phyloP scores from a whole-genome alignment of 2,329 filamentous ascomycete genomes.

The Aspergillus pseudoglaucus region DNA sequence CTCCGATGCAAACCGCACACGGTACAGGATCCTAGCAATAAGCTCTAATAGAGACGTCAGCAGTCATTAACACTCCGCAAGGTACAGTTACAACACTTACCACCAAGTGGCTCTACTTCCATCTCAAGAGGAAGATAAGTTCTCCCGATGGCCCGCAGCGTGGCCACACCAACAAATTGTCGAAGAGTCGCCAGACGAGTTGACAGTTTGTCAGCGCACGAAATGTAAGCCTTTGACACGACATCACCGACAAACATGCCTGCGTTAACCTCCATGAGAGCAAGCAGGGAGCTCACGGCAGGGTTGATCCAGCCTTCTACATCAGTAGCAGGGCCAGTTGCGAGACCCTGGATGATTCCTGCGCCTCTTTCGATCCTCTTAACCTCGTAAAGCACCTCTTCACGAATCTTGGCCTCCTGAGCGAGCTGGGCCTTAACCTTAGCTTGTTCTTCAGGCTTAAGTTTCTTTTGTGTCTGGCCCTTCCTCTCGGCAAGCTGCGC shows the following conservation, averaged over 20 bases:
- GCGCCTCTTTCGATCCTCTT: constrained; percentile 72
- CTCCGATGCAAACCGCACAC: constrained; percentile 81
- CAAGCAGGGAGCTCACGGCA: constrained; percentile 65
- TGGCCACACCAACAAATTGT: constrained; percentile 80
- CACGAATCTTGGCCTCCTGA: constrained; percentile 75
- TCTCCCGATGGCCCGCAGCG: constrained; percentile 70
- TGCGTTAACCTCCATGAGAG: constrained; percentile 68
- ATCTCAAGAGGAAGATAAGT: constrained; percentile 65
- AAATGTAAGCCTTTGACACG: constrained; percentile 70
- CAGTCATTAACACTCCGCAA: not conserved
- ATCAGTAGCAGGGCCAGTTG: constrained; percentile 82
- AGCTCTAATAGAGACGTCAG: constrained; percentile 41
- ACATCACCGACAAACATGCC: constrained; percentile 73
- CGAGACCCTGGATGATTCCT: constrained; percentile 75
- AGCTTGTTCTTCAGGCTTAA: constrained; percentile 78
- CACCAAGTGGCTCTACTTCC: constrained; percentile 72
- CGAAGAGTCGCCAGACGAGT: constrained; percentile 67
- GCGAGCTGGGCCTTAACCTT: constrained; percentile 87
- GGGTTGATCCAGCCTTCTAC: constrained; percentile 81
- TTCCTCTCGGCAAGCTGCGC: constrained; percentile 88
- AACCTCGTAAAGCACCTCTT: constrained; percentile 62
- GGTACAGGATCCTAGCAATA: constrained; percentile 82
- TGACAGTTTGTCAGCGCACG: constrained; percentile 69
- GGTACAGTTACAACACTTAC: constrained; percentile 26
- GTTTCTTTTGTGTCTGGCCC: constrained; percentile 74